Percentiles rank a stretch among this genome's conserved stretches.
These are phyloP conservation scores for Spongiforma sp. DNA, from an alignment of 1,284 basidiomycete species.

Conservation along the genomic window DNA sequence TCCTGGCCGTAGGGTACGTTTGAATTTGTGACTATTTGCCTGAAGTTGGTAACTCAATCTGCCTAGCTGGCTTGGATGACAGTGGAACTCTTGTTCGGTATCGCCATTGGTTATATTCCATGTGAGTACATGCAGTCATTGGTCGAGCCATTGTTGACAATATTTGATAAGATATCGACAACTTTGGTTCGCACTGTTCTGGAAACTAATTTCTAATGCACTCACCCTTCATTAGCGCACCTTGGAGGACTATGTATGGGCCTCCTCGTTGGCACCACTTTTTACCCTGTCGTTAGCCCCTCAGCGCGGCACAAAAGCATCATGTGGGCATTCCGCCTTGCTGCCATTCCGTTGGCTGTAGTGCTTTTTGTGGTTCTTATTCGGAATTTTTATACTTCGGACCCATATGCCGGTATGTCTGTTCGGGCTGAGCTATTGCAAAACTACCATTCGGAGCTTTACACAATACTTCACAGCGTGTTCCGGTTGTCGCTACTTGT, in stretches of 20 bases:
- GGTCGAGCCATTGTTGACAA: conserved; percentile 16
- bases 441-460: conserved; percentile 3
- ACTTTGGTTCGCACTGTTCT: conserved; percentile 61
- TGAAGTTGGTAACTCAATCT: conserved; percentile 1
- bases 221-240: conserved; percentile 55
- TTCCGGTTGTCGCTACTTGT: conserved; percentile 88
- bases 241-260: conserved; percentile 86
- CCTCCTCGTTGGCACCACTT: conserved; percentile 77
- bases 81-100: conserved; percentile 83
- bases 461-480: conserved; percentile 66
- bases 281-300: conserved; percentile 90
- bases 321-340: conserved; percentile 75
- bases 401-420: conserved; percentile 75
- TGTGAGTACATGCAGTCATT: conserved; percentile 47
- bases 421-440: neutral
- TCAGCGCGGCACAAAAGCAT: conserved; percentile 77
- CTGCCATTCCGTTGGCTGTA: conserved; percentile 76
- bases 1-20: conserved; percentile 74
- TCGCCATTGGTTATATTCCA: conserved; percentile 87
- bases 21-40: neutral
- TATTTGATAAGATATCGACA: conserved; percentile 63
- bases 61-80: conserved; percentile 77
- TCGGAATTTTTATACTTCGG: conserved; percentile 88
- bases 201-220: neutral
- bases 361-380: conserved; percentile 84